phyloP scores from a whole-genome alignment of 306 rosid genomes.

The Trichosanthes cucumerina region DNA sequence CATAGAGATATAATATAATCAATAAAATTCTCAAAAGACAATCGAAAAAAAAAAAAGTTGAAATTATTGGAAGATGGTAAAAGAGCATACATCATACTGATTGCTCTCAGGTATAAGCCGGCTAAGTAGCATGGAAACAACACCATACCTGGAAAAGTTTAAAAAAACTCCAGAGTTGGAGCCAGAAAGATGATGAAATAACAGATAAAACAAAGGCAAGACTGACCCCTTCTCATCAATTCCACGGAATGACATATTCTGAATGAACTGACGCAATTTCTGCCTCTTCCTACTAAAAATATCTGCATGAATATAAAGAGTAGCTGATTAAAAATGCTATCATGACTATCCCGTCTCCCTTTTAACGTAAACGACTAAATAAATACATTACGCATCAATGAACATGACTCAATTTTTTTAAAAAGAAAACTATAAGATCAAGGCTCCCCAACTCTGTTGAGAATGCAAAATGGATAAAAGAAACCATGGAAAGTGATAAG shows the following conservation, averaged over 20 bases:
- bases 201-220: conserved; percentile 9
- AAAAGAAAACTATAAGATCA: neutral
- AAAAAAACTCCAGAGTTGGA: conserved; percentile 9
- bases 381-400: neutral
- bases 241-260: conserved; percentile 35
- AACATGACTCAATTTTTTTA: neutral
- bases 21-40: neutral
- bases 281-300: conserved; percentile 54
- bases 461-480: conserved; percentile 2
- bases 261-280: conserved; percentile 47
- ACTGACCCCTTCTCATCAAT: conserved; percentile 54
- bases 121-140: conserved; percentile 49
- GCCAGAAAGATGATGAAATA: conserved; percentile 14
- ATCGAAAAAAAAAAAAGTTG: neutral
- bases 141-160: conserved; percentile 42
- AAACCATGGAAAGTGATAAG: neutral
- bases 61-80: neutral
- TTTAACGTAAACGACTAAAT: neutral
- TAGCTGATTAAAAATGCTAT: conserved; percentile 25
- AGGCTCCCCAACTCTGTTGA: neutral
- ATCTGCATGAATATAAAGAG: conserved; percentile 22
- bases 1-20: neutral
- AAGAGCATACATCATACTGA: conserved; percentile 34
- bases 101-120: conserved; percentile 47
- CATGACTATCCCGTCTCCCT: neutral